Conservation (phyloP, 2,329 filamentous ascomycete genomes). For the Graphilbum ipis-grandicollis region DNA sequence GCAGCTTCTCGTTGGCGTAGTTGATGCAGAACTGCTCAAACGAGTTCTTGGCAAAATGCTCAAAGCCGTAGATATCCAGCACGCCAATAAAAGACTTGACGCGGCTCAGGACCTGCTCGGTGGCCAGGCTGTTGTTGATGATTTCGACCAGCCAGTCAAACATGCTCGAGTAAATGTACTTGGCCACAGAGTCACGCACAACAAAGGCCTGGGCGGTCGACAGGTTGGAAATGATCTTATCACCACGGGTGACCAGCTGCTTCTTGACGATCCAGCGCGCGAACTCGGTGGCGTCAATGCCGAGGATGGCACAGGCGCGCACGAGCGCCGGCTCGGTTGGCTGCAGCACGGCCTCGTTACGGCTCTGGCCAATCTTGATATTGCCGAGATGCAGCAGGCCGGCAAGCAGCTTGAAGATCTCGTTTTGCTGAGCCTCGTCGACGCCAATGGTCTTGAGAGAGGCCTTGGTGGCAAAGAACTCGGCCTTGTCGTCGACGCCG, state of each 20-base stretch:
- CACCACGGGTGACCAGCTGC: slow-evolving; percentile 85
- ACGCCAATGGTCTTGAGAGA: slow-evolving; percentile 85
- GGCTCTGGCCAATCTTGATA: slow-evolving; percentile 81
- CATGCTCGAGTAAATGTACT: slow-evolving; percentile 94
- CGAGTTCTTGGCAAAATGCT: slow-evolving; percentile 98
- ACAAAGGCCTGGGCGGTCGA: slow-evolving; percentile 87
- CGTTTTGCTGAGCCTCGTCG: slow-evolving; percentile 49
- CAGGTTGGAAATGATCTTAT: slow-evolving; percentile 93
- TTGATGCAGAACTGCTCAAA: slow-evolving; percentile 99
- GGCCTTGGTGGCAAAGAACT: slow-evolving; percentile 75
- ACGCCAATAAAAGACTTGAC: slow-evolving; percentile 92
- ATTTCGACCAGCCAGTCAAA: slow-evolving; percentile 99
- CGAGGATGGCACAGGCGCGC: slow-evolving; percentile 68
- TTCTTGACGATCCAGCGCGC: slow-evolving; percentile 99
- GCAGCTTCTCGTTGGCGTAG: slow-evolving; percentile 97
- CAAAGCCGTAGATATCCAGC: slow-evolving; percentile 97
- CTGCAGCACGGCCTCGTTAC: slow-evolving; percentile 71
- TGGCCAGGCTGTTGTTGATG: slow-evolving; percentile 81
- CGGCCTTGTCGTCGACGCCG: slow-evolving; percentile 86
- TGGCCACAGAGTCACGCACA: slow-evolving; percentile 91
- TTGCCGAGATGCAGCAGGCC: slow-evolving; percentile 90
- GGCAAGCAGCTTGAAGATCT: slow-evolving; percentile 81
- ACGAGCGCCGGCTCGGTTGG: slow-evolving; percentile 67
- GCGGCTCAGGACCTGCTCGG: slow-evolving; percentile 66
- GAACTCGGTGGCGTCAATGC: slow-evolving; percentile 73